phyloP scores from a whole-genome alignment of 805 yeast species.

The Schwanniomyces sp. region DNA sequence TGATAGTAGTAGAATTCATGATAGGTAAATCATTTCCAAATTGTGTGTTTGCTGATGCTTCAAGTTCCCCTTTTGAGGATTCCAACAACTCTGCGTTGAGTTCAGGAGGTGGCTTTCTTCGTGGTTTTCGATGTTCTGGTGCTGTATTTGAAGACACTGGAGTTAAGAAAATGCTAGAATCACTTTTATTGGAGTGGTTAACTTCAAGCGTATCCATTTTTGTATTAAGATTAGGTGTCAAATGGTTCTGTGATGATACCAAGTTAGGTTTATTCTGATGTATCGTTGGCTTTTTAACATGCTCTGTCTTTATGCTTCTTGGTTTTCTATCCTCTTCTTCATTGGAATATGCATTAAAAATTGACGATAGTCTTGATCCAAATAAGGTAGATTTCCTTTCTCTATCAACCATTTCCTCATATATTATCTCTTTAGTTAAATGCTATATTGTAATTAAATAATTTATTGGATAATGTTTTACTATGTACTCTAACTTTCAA shows the following conservation, averaged over 20 bases:
- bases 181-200: neutral
- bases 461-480: neutral
- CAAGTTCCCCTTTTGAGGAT: neutral
- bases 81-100: neutral
- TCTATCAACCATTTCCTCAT: neutral
- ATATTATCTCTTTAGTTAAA: neutral
- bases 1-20: no score
- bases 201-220: neutral
- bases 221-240: neutral
- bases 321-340: slow-evolving; percentile 3
- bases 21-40: neutral
- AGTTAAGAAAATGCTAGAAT: neutral
- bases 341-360: slow-evolving; percentile 17
- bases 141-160: neutral
- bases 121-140: neutral
- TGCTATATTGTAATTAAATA: neutral
- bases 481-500: neutral
- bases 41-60: neutral
- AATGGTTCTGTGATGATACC: neutral
- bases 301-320: slow-evolving; percentile 2
- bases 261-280: neutral
- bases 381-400: slow-evolving; percentile 17
- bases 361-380: slow-evolving; percentile 30
- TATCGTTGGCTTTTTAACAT: neutral
- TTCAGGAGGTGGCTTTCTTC: slow-evolving; percentile 7